Evolutionary conservation across 257 asterid genomes (phyloP).

Genomic region (Orobanche coerulescens): DNA sequence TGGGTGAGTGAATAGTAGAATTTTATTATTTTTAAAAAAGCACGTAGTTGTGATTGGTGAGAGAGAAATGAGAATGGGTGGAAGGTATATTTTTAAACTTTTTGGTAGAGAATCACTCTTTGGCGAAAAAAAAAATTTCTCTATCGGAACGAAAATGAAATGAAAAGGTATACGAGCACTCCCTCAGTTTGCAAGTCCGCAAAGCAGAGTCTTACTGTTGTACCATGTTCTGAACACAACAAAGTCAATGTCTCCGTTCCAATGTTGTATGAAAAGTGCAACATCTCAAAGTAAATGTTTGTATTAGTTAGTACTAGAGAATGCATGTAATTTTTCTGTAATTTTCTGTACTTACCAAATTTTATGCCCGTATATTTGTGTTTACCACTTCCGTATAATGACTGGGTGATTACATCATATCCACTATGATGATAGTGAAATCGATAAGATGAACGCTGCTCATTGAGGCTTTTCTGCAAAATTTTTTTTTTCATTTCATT

Average conservation of each 20-base stretch:
- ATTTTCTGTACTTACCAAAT: neutral
- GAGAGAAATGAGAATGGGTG: too few relatives aligned
- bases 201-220: neutral
- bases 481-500: neutral
- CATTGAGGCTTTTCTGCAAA: neutral
- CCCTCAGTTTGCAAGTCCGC: slow-evolving; percentile 15
- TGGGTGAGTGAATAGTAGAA: too few relatives aligned
- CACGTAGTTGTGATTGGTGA: too few relatives aligned
- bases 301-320: neutral
- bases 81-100: too few relatives aligned
- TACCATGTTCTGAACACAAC: slow-evolving; percentile 13
- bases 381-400: slow-evolving; percentile 13
- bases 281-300: slow-evolving; percentile 9
- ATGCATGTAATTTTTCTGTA: slow-evolving; percentile 4
- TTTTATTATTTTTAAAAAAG: too few relatives aligned
- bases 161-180: too few relatives aligned
- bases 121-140: too few relatives aligned
- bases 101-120: too few relatives aligned
- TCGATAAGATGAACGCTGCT: slow-evolving; percentile 3
- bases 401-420: slow-evolving; percentile 15
- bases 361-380: slow-evolving; percentile 4
- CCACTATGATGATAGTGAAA: neutral
- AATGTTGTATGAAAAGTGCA: neutral
- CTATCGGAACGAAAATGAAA: too few relatives aligned
- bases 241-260: neutral